phyloP scores from a whole-genome alignment of 2,329 filamentous ascomycete species.

The Microdochium bolleyi region DNA sequence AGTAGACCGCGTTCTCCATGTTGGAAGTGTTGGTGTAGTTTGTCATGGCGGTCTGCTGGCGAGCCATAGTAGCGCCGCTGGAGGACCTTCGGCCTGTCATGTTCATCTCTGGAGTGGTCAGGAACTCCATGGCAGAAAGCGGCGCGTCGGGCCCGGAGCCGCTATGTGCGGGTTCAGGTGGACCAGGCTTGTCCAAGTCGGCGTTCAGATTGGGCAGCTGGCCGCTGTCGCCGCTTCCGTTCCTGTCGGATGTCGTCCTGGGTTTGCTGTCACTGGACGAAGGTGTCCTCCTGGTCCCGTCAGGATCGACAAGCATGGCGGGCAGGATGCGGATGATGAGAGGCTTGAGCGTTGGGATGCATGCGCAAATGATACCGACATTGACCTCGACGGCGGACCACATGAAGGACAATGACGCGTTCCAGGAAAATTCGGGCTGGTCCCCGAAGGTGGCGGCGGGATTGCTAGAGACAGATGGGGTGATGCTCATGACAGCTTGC shows the following conservation, averaged over 20 bases:
- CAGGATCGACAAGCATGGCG: conserved; percentile 43
- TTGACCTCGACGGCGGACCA: conserved; percentile 93
- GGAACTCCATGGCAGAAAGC: conserved; percentile 34
- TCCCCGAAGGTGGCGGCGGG: conserved; percentile 39
- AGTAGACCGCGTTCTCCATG: conserved; percentile 48
- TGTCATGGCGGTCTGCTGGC: conserved; percentile 19
- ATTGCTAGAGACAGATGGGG: conserved; percentile 25
- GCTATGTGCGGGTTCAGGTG: conserved; percentile 7
- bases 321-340: conserved; percentile 61
- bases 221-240: conserved; percentile 13
- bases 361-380: conserved; percentile 81
- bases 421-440: conserved; percentile 54
- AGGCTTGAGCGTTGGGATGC: conserved; percentile 87
- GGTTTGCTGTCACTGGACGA: conserved; percentile 17
- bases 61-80: conserved; percentile 8
- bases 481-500: conserved; percentile 47
- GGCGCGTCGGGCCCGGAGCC: conserved; percentile 13
- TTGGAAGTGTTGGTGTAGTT: conserved; percentile 23
- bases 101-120: conserved; percentile 31
- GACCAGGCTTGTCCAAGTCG: conserved; percentile 3
- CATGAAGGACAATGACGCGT: conserved; percentile 80
- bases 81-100: conserved; percentile 2
- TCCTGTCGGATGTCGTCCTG: conserved; percentile 9
- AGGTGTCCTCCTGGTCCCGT: conserved; percentile 28
- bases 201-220: conserved; percentile 1